Conservation (phyloP, 2,329 filamentous ascomycete species). For the Colletotrichum falcatum region DNA sequence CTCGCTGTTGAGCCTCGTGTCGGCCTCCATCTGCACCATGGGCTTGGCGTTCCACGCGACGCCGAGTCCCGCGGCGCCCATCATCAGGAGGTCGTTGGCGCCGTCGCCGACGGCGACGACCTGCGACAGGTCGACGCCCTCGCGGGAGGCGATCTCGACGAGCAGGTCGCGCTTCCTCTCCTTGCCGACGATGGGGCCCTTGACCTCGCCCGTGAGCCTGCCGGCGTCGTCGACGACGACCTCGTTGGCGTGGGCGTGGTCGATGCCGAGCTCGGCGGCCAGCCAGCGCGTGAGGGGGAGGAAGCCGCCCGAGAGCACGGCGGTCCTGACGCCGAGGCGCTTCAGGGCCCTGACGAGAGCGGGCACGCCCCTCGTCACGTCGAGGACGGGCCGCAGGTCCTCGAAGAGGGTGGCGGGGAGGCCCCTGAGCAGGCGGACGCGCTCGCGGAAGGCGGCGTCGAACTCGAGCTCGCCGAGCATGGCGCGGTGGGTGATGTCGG, state of each 20-base stretch:
- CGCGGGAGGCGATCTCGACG: slow-evolving; percentile 75
- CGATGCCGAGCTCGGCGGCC: slow-evolving; percentile 81
- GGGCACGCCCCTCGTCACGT: slow-evolving; percentile 83
- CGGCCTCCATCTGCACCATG: slow-evolving; percentile 81
- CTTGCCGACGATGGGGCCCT: slow-evolving; percentile 79
- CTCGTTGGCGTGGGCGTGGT: slow-evolving; percentile 91
- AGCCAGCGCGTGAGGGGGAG: slow-evolving; percentile 90
- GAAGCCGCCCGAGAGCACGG: slow-evolving; percentile 93
- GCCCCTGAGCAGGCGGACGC: slow-evolving; percentile 84
- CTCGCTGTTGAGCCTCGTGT: slow-evolving; percentile 76
- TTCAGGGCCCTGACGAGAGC: slow-evolving; percentile 81
- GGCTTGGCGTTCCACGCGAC: slow-evolving; percentile 90
- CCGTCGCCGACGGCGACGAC: slow-evolving; percentile 83
- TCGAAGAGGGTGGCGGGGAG: slow-evolving; percentile 84
- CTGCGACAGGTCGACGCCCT: slow-evolving; percentile 74
- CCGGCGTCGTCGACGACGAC: slow-evolving; percentile 72
- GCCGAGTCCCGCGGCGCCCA: slow-evolving; percentile 79
- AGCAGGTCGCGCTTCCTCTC: slow-evolving; percentile 80
- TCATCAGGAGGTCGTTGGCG: slow-evolving; percentile 86
- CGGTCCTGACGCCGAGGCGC: slow-evolving; percentile 84
- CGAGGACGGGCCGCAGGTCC: slow-evolving; percentile 78
- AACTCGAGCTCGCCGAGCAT: slow-evolving; percentile 99
- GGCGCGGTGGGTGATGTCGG: slow-evolving; percentile 89
- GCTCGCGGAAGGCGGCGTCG: slow-evolving; percentile 81
- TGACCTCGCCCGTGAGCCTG: slow-evolving; percentile 77